These are phyloP conservation scores for Suillus weaverae DNA, from an alignment of 768 basidiomycete species.

Conservation along the genomic window DNA sequence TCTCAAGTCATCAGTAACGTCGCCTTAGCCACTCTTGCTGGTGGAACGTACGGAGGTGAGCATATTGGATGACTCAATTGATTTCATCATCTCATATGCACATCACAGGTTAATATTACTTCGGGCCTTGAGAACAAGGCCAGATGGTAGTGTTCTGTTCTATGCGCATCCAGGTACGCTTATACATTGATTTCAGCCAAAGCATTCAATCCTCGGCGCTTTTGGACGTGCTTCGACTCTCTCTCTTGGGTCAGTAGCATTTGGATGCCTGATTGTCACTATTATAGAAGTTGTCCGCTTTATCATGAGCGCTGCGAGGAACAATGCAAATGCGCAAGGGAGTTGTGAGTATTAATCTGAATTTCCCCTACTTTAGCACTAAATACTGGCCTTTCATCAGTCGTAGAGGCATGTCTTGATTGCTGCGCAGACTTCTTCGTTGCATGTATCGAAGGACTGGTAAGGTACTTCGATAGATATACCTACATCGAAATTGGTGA, in stretches of 20 bases:
- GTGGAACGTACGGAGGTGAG: conserved; percentile 67
- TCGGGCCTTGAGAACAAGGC: conserved; percentile 67
- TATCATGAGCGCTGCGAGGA: conserved; percentile 55
- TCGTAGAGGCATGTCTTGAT: conserved; percentile 70
- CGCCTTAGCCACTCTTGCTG: conserved; percentile 75
- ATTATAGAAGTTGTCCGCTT: conserved; percentile 68
- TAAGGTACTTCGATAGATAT: conserved; percentile 85
- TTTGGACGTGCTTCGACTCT: conserved; percentile 75
- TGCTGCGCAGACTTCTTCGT: conserved; percentile 80
- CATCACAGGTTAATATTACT: conserved; percentile 68
- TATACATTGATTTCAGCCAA: conserved; percentile 45
- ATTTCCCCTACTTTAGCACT: background rate
- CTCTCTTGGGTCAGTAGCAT: conserved; percentile 83
- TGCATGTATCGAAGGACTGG: conserved; percentile 64
- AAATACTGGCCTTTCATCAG: conserved; percentile 34
- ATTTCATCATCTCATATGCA: background rate
- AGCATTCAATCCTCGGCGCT: conserved; percentile 66
- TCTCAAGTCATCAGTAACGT: conserved; percentile 82
- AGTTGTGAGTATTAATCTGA: conserved; percentile 49
- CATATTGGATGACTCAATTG: background rate
- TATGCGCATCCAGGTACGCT: background rate
- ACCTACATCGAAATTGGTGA: conserved; percentile 81
- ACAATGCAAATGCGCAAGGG: conserved; percentile 62
- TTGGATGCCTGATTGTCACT: conserved; percentile 83
- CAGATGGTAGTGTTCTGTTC: conserved; percentile 46